These are phyloP conservation scores for Wickerhamomyces ciferrii DNA, from an alignment of 805 yeast species.

Conservation along the genomic window DNA sequence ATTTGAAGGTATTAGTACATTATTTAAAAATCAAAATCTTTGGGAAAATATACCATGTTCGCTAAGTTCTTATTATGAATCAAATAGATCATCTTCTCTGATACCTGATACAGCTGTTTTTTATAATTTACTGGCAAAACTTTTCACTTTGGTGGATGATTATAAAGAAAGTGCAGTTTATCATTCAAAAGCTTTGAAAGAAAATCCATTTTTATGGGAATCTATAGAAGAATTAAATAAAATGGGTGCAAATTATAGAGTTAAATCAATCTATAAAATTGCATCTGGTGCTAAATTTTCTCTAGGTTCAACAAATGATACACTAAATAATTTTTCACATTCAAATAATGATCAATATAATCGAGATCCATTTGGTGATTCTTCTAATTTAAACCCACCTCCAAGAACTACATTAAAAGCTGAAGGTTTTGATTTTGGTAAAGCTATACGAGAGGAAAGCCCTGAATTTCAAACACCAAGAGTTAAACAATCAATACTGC, in stretches of 20 bases:
- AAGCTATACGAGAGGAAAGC: constrained; percentile 1
- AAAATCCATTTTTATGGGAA: constrained; percentile 82
- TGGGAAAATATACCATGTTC: constrained; percentile 26
- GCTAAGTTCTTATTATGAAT: constrained; percentile 30
- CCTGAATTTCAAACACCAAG: constrained; percentile 37
- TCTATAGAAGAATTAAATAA: constrained; percentile 73
- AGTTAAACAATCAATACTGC: constrained; percentile 27
- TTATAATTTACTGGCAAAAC: constrained; percentile 63
- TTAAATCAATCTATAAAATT: constrained; percentile 44
- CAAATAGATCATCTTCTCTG: constrained; percentile 16
- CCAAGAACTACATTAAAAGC: not conserved
- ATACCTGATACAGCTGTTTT: constrained; percentile 70
- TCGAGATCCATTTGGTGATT: constrained; percentile 24
- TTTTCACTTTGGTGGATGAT: constrained; percentile 56
- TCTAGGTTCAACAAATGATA: constrained; percentile 3
- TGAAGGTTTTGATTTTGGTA: constrained; percentile 2
- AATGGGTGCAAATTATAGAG: constrained; percentile 65
- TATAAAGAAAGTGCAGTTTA: constrained; percentile 57
- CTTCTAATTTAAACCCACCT: constrained; percentile 10
- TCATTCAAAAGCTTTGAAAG: constrained; percentile 62
- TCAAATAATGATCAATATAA: constrained; percentile 5
- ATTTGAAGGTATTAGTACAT: constrained; percentile 56
- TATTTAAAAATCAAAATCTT: constrained; percentile 30
- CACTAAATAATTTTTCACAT: not conserved
- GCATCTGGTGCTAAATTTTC: constrained; percentile 10